Evolutionary conservation across 345 rosid species (phyloP), one percentile per base, ranked within the genome.

Genomic region (Murraya koenigii): DNA sequence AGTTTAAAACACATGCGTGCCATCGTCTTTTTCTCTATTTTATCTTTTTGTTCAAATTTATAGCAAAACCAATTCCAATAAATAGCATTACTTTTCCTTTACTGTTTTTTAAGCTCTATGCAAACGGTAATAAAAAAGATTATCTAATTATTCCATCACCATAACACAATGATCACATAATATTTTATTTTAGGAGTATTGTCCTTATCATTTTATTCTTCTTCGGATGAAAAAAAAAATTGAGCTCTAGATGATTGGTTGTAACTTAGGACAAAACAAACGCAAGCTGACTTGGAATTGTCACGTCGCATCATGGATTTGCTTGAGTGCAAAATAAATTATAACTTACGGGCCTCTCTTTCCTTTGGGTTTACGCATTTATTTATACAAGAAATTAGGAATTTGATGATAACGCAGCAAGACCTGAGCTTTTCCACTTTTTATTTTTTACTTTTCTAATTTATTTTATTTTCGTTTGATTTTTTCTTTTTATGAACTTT

Each of bases 241-340:
- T 28, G 52, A 25, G 35, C 17, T 41, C 58, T 28, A 52, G 61
- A 30, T 28, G 38, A 22, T 54, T 32, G 56, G 44, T 55, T n/a
- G 19, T 32, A 28, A 5, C 22, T 64, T 64, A 71, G 23, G 38
- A 36, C 64, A 35, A 35, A 54, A 7, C 54, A n/a, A 60, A 22
- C 67, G 15, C 22, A 59, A 36, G 66, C 66, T 60, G 67, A 73
- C 77, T 8, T 74, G 59, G 69, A 35, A 56, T 72, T 58, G 33
- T 49, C 22, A 0, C 56, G 0, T 52, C 17, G 72, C 26, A 13
- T 25, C 20, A 44, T 69, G 58, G 35, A n/a, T 67, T 38, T 13
- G n/a, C 23, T 68, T n/a, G 72, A 69, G 58, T 44, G 55, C 25
- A 39, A 69, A 44, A 39, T 25, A 69, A 36, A 33, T 36, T 17